phyloP scores from a whole-genome alignment of 1,139 yeast genomes.

The Blastobotrys serpentis region DNA sequence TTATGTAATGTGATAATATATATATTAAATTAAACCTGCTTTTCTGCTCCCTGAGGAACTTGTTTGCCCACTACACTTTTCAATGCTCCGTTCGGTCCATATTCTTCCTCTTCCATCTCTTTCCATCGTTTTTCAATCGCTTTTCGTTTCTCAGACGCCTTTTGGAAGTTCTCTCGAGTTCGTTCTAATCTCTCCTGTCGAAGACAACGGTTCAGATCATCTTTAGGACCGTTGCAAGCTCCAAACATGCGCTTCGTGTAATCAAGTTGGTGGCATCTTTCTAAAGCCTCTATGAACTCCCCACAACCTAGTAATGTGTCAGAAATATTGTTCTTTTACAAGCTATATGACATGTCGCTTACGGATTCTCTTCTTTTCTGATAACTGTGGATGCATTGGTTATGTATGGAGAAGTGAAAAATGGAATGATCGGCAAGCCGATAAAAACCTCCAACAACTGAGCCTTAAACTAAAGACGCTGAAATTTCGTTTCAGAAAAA shows the following conservation, averaged over 20 bases:
- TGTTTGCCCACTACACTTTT: constrained; percentile 54
- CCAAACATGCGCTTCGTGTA: constrained; percentile 77
- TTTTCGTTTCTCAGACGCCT: constrained; percentile 57
- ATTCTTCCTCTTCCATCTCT: constrained; percentile 69
- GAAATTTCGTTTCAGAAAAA: no score
- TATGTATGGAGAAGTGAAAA: constrained; percentile 3
- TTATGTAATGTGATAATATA: constrained; percentile 1
- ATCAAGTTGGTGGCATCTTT: constrained; percentile 79
- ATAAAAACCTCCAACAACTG: no score
- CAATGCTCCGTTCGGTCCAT: constrained; percentile 73
- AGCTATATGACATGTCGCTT: not conserved
- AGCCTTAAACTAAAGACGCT: no score
- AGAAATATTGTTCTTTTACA: not conserved
- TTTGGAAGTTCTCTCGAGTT: constrained; percentile 60
- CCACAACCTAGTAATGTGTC: constrained; percentile 54
- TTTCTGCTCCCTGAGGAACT: constrained; percentile 19
- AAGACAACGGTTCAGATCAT: constrained; percentile 73
- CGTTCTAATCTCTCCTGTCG: constrained; percentile 73
- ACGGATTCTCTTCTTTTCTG: constrained; percentile 17
- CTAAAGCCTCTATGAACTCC: constrained; percentile 81
- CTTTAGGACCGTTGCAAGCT: constrained; percentile 79
- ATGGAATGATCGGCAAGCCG: constrained; percentile 39
- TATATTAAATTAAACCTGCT: constrained; percentile 10
- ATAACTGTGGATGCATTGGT: constrained; percentile 22
- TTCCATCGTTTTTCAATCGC: constrained; percentile 56